Conservation (phyloP, 495 filamentous ascomycete species). For the Acidiella bohemica region DNA sequence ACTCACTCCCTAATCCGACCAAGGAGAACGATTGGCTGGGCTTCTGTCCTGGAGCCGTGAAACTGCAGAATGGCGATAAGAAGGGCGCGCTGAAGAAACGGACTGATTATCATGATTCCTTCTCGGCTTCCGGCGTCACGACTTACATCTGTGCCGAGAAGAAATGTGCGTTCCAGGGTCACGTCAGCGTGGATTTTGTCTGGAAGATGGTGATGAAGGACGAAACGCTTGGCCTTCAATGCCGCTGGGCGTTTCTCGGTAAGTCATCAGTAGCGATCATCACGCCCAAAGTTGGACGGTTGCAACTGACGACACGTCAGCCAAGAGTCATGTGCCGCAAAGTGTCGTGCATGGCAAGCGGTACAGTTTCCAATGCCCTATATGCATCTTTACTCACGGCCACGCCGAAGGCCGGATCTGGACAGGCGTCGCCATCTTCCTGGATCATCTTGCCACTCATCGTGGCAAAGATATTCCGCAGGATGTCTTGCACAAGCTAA, state of each 20-base stretch:
- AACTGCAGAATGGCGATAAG: conserved; percentile 12
- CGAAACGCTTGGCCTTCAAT: conserved; percentile 11
- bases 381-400: conserved; percentile 14
- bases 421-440: conserved; percentile 12
- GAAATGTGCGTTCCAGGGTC: conserved; percentile 7
- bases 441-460: conserved; percentile 16
- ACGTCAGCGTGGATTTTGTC: conserved; percentile 7
- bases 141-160: conserved; percentile 5
- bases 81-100: conserved; percentile 11
- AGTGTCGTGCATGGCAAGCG: neutral
- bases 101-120: conserved; percentile 10
- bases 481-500: conserved; percentile 9
- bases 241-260: conserved; percentile 12
- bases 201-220: conserved; percentile 13
- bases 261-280: neutral
- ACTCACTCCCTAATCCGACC: conserved; percentile 2
- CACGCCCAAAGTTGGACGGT: too few relatives aligned
- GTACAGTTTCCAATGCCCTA: conserved; percentile 15
- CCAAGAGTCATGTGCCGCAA: conserved; percentile 14
- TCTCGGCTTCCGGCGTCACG: conserved; percentile 5
- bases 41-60: conserved; percentile 14
- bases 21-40: conserved; percentile 16
- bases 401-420: conserved; percentile 13
- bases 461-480: conserved; percentile 5
- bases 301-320: conserved; percentile 1